Conservation (phyloP, 2,329 filamentous ascomycete species). For the Arthrobotrys megalospora region DNA sequence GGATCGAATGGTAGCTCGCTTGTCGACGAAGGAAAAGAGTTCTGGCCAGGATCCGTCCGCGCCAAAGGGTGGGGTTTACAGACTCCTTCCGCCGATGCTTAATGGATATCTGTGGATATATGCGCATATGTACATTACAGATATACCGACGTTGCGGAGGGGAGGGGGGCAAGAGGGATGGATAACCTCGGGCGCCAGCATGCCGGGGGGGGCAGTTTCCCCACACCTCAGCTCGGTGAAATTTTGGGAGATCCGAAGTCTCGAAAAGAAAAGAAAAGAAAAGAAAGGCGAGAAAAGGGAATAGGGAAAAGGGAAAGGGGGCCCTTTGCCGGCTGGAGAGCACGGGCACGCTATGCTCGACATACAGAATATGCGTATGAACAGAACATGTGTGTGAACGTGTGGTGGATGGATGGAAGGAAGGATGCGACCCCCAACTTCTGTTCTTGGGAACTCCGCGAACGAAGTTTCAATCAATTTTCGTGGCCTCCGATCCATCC, state of each 20-base stretch:
- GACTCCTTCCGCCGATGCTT: slow-evolving; percentile 29
- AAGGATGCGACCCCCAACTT: slow-evolving; percentile 49
- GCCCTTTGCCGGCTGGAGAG: slow-evolving; percentile 28
- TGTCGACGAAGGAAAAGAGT: slow-evolving; percentile 27
- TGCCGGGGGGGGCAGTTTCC: slow-evolving; percentile 28
- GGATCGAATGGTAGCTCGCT: slow-evolving; percentile 13
- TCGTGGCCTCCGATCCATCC: slow-evolving; percentile 38
- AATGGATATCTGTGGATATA: slow-evolving; percentile 12
- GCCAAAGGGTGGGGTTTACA: slow-evolving; percentile 33
- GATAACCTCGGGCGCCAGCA: slow-evolving; percentile 40
- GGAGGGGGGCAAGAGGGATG: neutral
- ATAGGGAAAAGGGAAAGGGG: neutral
- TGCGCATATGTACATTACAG: neutral
- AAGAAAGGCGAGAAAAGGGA: neutral
- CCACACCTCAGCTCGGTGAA: slow-evolving; percentile 38
- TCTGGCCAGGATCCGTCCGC: slow-evolving; percentile 35
- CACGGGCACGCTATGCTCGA: slow-evolving; percentile 3
- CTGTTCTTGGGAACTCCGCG: slow-evolving; percentile 55
- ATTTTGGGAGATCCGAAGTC: slow-evolving; percentile 36
- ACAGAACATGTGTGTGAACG: neutral
- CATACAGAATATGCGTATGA: too few relatives aligned
- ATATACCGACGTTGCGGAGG: neutral
- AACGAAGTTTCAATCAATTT: slow-evolving; percentile 43
- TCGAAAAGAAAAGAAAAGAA: slow-evolving; percentile 5
- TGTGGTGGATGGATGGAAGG: slow-evolving; percentile 5